A percentile compares a stretch with the other conserved stretches of the same genome.
These are phyloP conservation scores for Ormosia emarginata DNA, from an alignment of 306 rosid species.

Conservation along the genomic window DNA sequence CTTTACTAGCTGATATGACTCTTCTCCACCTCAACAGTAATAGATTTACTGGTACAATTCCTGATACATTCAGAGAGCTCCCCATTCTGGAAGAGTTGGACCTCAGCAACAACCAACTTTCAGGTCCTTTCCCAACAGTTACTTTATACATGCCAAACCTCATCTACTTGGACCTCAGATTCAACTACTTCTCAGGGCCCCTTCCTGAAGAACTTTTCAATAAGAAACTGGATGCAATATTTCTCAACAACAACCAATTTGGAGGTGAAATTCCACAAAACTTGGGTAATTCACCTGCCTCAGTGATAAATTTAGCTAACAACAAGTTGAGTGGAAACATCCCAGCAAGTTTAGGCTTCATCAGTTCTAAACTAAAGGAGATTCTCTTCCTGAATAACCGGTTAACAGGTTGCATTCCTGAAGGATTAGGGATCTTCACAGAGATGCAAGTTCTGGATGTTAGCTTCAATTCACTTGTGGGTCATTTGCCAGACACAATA, in stretches of 20 bases:
- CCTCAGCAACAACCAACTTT: conserved; percentile 83
- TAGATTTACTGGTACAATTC: conserved; percentile 64
- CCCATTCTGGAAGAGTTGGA: conserved; percentile 63
- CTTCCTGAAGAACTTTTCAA: conserved; percentile 68
- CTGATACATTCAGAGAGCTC: conserved; percentile 58
- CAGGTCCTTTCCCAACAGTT: conserved; percentile 67
- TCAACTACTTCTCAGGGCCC: conserved; percentile 67
- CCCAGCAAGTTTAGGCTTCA: conserved; percentile 68
- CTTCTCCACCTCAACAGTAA: conserved; percentile 82
- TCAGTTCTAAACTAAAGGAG: conserved; percentile 59
- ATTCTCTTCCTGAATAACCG: conserved; percentile 71
- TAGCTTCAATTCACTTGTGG: conserved; percentile 74
- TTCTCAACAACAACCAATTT: conserved; percentile 80
- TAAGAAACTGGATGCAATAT: conserved; percentile 67
- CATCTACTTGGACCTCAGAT: conserved; percentile 84
- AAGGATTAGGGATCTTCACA: conserved; percentile 74
- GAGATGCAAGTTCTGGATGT: conserved; percentile 79
- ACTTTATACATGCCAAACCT: conserved; percentile 60
- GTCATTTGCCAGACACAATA: conserved; percentile 82
- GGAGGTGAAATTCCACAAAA: conserved; percentile 71
- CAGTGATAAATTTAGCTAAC: conserved; percentile 81
- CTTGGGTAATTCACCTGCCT: conserved; percentile 84
- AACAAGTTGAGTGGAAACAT: conserved; percentile 65
- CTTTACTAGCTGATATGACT: conserved; percentile 60
- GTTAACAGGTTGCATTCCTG: conserved; percentile 84